Evolutionary conservation across 345 rosid species (phyloP), one percentile per base, ranked within the genome.

Genomic region (Camelina hispida): DNA sequence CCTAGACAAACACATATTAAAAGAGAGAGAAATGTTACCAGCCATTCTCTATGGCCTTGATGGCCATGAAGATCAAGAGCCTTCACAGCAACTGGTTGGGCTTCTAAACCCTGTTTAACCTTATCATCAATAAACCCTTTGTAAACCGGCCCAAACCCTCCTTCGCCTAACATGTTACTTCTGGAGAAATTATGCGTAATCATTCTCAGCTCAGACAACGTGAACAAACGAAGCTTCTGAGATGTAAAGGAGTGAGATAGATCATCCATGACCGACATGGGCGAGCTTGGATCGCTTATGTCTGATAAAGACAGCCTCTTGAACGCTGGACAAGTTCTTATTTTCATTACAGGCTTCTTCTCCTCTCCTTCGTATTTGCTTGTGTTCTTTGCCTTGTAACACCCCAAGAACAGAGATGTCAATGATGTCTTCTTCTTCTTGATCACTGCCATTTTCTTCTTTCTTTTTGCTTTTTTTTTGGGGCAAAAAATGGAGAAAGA

Each of bases 31-130:
- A 37, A 73, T 69, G 42, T 77, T 58, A 89, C 97, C 91, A 89
- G 84, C 97, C 97, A 92, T 80, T 92, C 96, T 73, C 63, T 81
- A 46, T 92, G 96, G 32, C 97, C 97, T 71, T 92, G 96, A 67
- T 79, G 57, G 9, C 97, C 92, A 68, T 86, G 81, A 78, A 87
- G 80, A 65, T 89, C 83, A 30, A 90, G 87, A 7, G 81, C 83
- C 83, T 92, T 92, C 37, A 89, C 93, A 17, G 97, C 96, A 30
- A 90, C 92, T 15, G 91, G 85, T 66, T 87, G 96, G 50, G 93
- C 80, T 60, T 75, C 74, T 68, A 85, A 71, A 40, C 91, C 92
- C 0, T 81, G 89, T 73, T 83, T 79, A 22, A 87, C 61, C 67
- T 83, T 85, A 64, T 84, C 89, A 73, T 85, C 87, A 4, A 86